Conservation (phyloP, 2,329 filamentous ascomycete genomes). For the Calonectria pseudoreteaudii region DNA sequence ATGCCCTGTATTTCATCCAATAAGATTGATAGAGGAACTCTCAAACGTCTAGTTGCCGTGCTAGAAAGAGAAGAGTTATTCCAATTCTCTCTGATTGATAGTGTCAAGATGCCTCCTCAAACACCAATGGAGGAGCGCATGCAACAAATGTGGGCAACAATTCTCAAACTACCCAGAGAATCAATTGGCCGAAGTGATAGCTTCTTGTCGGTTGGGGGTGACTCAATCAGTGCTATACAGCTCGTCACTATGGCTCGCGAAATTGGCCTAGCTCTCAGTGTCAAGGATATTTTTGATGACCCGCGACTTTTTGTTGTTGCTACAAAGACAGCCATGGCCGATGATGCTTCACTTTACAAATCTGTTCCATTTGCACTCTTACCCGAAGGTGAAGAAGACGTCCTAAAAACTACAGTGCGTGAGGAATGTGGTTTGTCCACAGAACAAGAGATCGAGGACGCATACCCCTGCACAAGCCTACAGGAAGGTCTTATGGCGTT, state of each 20-base stretch:
- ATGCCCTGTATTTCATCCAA: background rate
- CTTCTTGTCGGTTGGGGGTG: background rate
- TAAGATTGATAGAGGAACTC: background rate
- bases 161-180: background rate
- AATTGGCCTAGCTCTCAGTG: background rate
- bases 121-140: background rate
- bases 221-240: background rate
- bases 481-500: background rate
- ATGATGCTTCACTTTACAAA: background rate
- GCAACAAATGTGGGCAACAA: background rate
- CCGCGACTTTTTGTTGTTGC: background rate
- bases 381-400: background rate
- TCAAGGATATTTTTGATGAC: background rate
- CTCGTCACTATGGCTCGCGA: background rate
- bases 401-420: background rate
- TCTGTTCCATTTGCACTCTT: background rate
- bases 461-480: background rate
- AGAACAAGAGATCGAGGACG: background rate
- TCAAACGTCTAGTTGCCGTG: background rate
- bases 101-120: background rate
- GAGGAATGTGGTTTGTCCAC: background rate
- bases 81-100: background rate
- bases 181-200: background rate
- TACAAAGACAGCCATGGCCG: background rate
- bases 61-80: background rate